Evolutionary conservation across 805 yeast genomes (phyloP).

Genomic region (Teunomyces cretensis): DNA sequence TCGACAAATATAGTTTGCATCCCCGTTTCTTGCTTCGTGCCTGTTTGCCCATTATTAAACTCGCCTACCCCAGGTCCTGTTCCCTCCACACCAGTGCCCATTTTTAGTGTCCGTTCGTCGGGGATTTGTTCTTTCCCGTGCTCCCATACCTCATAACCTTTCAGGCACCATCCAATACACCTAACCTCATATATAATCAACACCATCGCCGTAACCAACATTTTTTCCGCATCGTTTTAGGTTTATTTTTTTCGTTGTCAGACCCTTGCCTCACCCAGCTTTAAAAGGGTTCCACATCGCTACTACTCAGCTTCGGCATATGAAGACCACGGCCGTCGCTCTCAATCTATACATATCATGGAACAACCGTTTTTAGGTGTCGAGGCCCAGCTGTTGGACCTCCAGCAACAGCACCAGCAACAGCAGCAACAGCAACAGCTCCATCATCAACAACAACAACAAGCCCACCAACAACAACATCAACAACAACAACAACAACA

Average conservation of each 20-base stretch:
- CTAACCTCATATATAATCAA: not conserved
- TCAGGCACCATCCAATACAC: conserved; percentile 1
- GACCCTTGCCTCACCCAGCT: not conserved
- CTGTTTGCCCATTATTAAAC: no score
- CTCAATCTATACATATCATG: conserved; percentile 6
- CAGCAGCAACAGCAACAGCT: conserved; percentile 7
- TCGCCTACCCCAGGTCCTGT: no score
- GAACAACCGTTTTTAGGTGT: conserved; percentile 16
- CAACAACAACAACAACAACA: not conserved
- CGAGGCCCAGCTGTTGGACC: conserved; percentile 11
- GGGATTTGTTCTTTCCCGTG: not conserved
- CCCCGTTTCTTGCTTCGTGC: no score
- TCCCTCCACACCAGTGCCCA: not conserved
- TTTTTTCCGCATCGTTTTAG: not conserved
- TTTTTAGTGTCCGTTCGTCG: not conserved
- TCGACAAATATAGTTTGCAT: not conserved
- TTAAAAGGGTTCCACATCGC: not conserved
- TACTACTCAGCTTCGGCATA: not conserved
- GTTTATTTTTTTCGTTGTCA: not conserved
- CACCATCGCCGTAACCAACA: not conserved
- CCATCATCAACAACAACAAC: conserved; percentile 6
- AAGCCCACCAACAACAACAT: not conserved
- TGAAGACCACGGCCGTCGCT: not conserved
- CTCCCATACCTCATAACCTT: conserved; percentile 2
- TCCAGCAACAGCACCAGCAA: conserved; percentile 9